Evolutionary conservation across 2,329 filamentous ascomycete species (phyloP), one percentile per base, ranked within the genome.

Genomic region (Gyromitra esculenta): DNA sequence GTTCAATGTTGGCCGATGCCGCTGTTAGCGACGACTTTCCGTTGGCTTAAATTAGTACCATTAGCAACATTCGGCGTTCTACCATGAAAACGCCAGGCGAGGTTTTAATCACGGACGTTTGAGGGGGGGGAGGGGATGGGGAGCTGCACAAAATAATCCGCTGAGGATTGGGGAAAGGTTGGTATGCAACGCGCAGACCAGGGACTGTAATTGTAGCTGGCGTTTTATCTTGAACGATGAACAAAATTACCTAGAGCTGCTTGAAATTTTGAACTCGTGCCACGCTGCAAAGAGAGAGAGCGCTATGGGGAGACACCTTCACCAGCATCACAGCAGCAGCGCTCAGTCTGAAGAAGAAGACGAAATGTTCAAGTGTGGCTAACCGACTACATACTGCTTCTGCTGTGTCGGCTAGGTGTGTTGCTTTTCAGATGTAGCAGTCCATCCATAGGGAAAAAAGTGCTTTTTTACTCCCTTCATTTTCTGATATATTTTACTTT

Each of bases 351-450:
- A 50, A 73, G 69, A 68, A 57, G 52, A 21, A 31, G 57, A 21
- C 18, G 18, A 21, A 21, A 21, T 67, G 67, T 56, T 71, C 48
- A 54, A 56, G 64, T 75, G 67, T 75, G 64, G 71, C 64, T 77
- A 77, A 63, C 70, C 65, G 72, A 64, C 56, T 70, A 62, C 62
- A 60, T 52, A 64, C 50, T 54, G 15, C 43, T 45, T 18, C 57
- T 70, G 57, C 60, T 62, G 59, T 75, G 65, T 75, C 75, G 75
- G 75, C 37, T 77, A 75, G 64, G 65, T 63, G 71, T 75, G 60
- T 77, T 45, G 75, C 70, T 77, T 77, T 74, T 75, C 72, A 77
- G 75, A 74, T 77, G 75, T 77, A 75, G 75, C 50, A 77, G 71
- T 75, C 73, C 67, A 71, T 75, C 65, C 73, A 75, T 45, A 70